phyloP scores from a whole-genome alignment of 83 land plant species.

The Diphasiastrum complanatum region DNA sequence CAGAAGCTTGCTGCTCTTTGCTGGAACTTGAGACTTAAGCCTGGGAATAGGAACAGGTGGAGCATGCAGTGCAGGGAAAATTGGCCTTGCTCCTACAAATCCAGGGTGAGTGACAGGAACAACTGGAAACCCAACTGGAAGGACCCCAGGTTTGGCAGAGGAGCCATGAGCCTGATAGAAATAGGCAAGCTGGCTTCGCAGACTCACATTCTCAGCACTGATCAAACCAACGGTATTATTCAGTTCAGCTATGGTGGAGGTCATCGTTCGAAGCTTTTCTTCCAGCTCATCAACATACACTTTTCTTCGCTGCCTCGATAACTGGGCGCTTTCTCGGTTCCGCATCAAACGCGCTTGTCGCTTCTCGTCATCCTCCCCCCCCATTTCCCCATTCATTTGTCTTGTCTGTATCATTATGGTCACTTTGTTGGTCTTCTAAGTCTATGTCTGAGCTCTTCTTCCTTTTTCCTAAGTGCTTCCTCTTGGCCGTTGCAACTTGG shows the following conservation, averaged over 20 bases:
- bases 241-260: slow-evolving; percentile 66
- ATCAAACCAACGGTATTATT: slow-evolving; percentile 57
- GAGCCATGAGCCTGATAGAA: slow-evolving; percentile 14
- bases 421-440: too few species aligned
- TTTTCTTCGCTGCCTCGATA: slow-evolving; percentile 92
- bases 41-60: slow-evolving; percentile 88
- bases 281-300: slow-evolving; percentile 92
- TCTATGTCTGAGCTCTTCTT: too few species aligned
- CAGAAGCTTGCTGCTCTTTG: slow-evolving; percentile 18
- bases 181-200: slow-evolving; percentile 57
- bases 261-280: slow-evolving; percentile 69
- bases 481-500: too few species aligned
- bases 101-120: slow-evolving; percentile 40
- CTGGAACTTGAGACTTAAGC: slow-evolving; percentile 44
- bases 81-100: slow-evolving; percentile 18
- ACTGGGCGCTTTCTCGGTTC: slow-evolving; percentile 93
- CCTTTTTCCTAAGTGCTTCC: too few species aligned
- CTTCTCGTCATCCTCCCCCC: slow-evolving; percentile 58
- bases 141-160: slow-evolving; percentile 20
- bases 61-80: slow-evolving; percentile 50
- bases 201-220: slow-evolving; percentile 80
- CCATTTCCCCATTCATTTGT: too few species aligned
- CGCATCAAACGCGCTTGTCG: slow-evolving; percentile 79
- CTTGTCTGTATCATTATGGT: too few species aligned
- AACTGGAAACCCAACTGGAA: slow-evolving; percentile 23